Conservation (phyloP, 2,329 filamentous ascomycete species). For the Pseudogymnoascus sp. region DNA sequence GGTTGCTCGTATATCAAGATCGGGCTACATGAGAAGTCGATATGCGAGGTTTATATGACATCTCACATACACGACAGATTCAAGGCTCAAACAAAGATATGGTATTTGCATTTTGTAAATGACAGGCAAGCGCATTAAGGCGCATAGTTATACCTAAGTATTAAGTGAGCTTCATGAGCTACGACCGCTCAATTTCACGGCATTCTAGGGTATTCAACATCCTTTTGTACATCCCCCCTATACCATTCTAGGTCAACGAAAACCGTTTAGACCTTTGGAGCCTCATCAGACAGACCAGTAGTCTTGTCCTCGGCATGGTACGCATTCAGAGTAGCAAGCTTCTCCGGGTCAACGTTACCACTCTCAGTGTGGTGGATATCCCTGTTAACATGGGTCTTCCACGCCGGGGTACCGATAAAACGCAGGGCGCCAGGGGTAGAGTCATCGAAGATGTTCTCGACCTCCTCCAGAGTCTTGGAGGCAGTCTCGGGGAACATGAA, state of each 20-base stretch:
- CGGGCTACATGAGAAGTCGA: no score
- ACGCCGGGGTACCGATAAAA: conserved; percentile 13
- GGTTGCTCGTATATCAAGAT: no score
- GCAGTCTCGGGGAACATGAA: conserved; percentile 50
- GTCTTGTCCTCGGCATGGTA: conserved; percentile 11
- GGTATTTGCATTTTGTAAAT: not conserved
- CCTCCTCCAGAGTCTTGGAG: conserved; percentile 46
- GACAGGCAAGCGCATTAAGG: not conserved
- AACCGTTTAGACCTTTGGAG: not conserved
- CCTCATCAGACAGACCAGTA: not conserved
- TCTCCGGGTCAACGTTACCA: conserved; percentile 24
- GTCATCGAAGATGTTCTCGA: conserved; percentile 48
- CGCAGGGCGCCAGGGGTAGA: conserved; percentile 16
- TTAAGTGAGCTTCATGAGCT: not conserved
- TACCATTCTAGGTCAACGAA: not conserved
- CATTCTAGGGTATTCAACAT: not conserved
- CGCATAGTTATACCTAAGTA: not conserved
- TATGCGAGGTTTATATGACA: no score
- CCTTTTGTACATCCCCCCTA: not conserved
- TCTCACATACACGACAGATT: not conserved
- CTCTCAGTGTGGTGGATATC: conserved; percentile 18
- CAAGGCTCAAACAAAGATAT: not conserved
- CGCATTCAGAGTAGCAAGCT: conserved; percentile 15
- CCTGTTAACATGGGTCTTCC: conserved; percentile 21
- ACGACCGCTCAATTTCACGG: not conserved